These are phyloP conservation scores for Beauveria sp. DNA, from an alignment of 2,329 filamentous ascomycete genomes.

Conservation along the genomic window DNA sequence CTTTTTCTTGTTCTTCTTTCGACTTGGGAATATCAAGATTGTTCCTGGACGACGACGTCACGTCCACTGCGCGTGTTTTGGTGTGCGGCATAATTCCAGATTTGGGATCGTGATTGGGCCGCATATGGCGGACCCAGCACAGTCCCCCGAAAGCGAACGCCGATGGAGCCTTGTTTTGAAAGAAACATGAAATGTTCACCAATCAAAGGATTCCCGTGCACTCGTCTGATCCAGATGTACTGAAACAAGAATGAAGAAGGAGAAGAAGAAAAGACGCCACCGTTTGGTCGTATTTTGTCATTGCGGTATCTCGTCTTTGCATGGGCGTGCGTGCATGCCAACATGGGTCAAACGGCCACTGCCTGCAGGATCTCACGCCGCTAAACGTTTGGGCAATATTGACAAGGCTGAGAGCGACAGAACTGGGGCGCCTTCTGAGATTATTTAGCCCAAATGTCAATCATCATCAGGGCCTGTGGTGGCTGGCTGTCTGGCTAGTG, in stretches of 20 bases:
- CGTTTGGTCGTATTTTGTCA: neutral
- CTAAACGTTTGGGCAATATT: constrained; percentile 3
- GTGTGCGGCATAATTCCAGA: neutral
- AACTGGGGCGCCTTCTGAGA: neutral
- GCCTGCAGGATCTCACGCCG: constrained; percentile 1
- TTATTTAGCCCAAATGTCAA: neutral
- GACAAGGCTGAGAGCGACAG: constrained; percentile 2
- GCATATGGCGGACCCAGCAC: neutral
- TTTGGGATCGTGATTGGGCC: neutral
- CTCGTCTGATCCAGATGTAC: neutral
- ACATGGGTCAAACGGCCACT: neutral
- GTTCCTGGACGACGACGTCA: neutral
- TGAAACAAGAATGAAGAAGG: no score
- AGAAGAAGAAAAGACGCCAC: neutral
- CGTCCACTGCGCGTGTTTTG: neutral
- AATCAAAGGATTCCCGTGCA: neutral
- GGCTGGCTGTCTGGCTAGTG: neutral
- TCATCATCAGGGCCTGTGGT: neutral
- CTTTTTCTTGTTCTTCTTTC: neutral
- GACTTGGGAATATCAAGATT: neutral
- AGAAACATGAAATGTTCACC: neutral
- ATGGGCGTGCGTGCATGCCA: neutral
- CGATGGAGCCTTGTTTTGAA: no score
- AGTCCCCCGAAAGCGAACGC: no score
- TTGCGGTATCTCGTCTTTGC: neutral